Evolutionary conservation across 2,329 filamentous ascomycete genomes (phyloP).

Genomic region (Colletotrichum aenigma): DNA sequence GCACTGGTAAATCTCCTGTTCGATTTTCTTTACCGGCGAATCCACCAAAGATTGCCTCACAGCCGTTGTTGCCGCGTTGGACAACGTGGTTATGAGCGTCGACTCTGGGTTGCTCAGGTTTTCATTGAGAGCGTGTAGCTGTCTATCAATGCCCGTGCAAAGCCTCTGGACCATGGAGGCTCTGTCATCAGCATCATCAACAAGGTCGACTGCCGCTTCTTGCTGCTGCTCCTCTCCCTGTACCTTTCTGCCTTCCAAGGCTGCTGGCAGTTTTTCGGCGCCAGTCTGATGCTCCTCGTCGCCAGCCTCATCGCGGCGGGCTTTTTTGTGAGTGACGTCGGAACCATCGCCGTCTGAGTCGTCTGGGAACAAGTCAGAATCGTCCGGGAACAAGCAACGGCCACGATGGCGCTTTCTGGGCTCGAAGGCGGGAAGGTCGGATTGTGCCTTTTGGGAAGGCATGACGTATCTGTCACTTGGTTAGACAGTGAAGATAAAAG

Average conservation of each 20-base stretch:
- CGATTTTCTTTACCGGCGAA: fast-evolving
- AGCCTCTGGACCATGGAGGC: background rate
- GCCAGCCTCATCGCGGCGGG: background rate
- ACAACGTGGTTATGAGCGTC: background rate
- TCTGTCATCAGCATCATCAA: fast-evolving
- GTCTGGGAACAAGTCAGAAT: too few species aligned
- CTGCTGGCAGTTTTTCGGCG: background rate
- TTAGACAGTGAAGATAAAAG: background rate
- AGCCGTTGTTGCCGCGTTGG: fast-evolving
- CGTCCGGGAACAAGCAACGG: fast-evolving
- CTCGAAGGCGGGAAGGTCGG: fast-evolving
- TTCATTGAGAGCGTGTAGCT: background rate
- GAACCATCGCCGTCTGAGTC: background rate
- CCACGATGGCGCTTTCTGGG: background rate
- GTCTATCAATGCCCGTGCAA: background rate
- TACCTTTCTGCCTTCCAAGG: fast-evolving
- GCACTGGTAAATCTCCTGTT: background rate
- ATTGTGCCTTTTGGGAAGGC: background rate
- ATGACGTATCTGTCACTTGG: fast-evolving
- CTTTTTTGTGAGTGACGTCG: background rate
- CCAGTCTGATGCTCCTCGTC: background rate
- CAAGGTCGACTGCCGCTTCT: fast-evolving
- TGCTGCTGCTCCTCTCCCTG: background rate
- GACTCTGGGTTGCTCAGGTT: background rate
- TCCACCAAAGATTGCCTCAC: background rate